Evolutionary conservation across 192 early-diverging fungal species (phyloP), one percentile per base, ranked within the genome.

Genomic region (Coemansia sp.): DNA sequence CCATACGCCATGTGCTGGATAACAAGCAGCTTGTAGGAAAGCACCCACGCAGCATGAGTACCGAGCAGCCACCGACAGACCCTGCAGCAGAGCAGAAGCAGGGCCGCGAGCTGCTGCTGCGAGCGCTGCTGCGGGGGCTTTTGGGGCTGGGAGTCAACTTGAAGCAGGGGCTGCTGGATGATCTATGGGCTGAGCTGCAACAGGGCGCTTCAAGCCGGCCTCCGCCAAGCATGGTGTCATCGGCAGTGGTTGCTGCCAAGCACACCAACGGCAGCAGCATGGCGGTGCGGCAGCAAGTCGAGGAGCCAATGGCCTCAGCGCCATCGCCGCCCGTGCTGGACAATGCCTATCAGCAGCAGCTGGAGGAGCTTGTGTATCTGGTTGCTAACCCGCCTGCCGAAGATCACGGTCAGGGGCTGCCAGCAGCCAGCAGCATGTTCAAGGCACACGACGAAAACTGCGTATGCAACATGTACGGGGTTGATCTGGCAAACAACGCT

Each of bases 381-480:
- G 64, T 69, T 16, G 30, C 44, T 33, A 44, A 62, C 12, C 78
- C 71, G 31, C 63, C 55, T 11, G 14, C 28, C 0, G 36, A 35
- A 11, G 45, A 59, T 14, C 23, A 15, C 36, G 69, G 69, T 11
- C 65, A 61, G 36, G 61, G 65, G 3, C 54, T 65, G n/a, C 6
- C 52, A n/a, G 12, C 46, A 3, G 63, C 68, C 1, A 55, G 48
- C 41, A 53, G 53, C 30, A 35, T 39, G 35, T 80, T 80, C 53
- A 31, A 31, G 21, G 6, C 10, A 12, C 7, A 61, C 49, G 58
- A 40, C 1, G 68, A 67, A 12, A 71, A 76, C 66, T 80, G 79
- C 50, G 44, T 76, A 23, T 80, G 79, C 55, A 46, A 72, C 40
- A 6, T 55, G 13, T n/a, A 41, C 12, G 69, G 69, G 20, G 15